These are phyloP conservation scores for Viola odorata DNA, from an alignment of 345 rosid genomes.

Conservation along the genomic window DNA sequence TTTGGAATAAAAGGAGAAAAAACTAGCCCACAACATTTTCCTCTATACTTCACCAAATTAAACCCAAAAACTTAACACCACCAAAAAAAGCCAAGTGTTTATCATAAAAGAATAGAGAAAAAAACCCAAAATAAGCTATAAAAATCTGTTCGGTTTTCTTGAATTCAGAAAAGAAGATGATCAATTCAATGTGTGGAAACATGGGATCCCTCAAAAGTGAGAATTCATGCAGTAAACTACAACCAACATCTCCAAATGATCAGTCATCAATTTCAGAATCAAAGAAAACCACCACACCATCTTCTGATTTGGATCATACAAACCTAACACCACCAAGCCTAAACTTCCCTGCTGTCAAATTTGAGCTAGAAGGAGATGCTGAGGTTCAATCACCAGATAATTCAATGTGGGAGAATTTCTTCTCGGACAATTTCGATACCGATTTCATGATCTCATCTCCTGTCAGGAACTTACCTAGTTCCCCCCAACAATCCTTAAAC, in stretches of 20 bases:
- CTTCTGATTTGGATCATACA: conserved; percentile 33
- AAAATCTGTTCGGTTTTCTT: background rate
- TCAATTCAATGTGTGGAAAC: conserved; percentile 37
- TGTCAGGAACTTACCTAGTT: conserved; percentile 36
- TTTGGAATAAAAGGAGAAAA: conserved; percentile 18
- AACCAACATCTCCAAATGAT: conserved; percentile 22
- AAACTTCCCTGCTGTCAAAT: conserved; percentile 38
- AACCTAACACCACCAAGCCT: conserved; percentile 47
- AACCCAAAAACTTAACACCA: background rate
- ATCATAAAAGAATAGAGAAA: background rate
- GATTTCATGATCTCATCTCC: conserved; percentile 70
- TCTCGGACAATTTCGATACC: conserved; percentile 46
- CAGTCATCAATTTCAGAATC: conserved; percentile 24
- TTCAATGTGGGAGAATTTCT: conserved; percentile 51
- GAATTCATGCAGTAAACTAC: conserved; percentile 27
- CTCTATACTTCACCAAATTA: background rate
- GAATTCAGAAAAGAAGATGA: conserved; percentile 15
- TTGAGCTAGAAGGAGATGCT: conserved; percentile 43
- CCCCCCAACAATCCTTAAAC: conserved; percentile 16
- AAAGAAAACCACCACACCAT: conserved; percentile 17
- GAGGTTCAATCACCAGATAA: conserved; percentile 56
- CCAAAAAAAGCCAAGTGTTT: background rate
- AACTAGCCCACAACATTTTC: conserved; percentile 2
- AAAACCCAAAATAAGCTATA: background rate
- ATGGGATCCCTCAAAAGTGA: conserved; percentile 40